These are phyloP conservation scores for Tetrahymena borealis DNA, from an alignment of 73 alveolate genomes.

Conservation along the genomic window DNA sequence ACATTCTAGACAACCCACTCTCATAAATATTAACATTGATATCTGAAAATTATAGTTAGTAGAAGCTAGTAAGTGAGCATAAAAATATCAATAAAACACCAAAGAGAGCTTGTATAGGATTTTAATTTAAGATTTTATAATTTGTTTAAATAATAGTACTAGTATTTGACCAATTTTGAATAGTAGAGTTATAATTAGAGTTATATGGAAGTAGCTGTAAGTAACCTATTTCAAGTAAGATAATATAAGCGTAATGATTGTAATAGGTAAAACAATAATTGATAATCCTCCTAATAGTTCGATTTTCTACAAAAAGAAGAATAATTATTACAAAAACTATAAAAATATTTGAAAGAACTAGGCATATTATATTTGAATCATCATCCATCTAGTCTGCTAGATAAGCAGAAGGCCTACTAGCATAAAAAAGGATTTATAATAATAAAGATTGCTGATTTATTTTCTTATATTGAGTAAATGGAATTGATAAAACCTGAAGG, in stretches of 20 bases:
- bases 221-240: neutral
- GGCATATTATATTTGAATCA: neutral
- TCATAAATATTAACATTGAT: neutral
- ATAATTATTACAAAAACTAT: neutral
- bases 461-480: neutral
- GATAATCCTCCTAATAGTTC: neutral
- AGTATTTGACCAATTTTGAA: neutral
- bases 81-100: neutral
- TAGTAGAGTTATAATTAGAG: neutral
- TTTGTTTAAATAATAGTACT: neutral
- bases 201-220: neutral
- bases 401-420: neutral
- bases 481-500: neutral
- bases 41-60: neutral
- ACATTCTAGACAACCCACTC: neutral
- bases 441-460: neutral
- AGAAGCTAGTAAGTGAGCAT: neutral
- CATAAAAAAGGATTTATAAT: neutral
- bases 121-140: neutral
- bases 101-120: neutral
- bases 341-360: neutral
- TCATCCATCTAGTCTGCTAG: neutral
- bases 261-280: neutral
- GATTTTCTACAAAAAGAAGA: neutral
- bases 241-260: neutral